Conservation (phyloP, 2,329 filamentous ascomycete species). For the Lasiodiplodia gonubiensis region DNA sequence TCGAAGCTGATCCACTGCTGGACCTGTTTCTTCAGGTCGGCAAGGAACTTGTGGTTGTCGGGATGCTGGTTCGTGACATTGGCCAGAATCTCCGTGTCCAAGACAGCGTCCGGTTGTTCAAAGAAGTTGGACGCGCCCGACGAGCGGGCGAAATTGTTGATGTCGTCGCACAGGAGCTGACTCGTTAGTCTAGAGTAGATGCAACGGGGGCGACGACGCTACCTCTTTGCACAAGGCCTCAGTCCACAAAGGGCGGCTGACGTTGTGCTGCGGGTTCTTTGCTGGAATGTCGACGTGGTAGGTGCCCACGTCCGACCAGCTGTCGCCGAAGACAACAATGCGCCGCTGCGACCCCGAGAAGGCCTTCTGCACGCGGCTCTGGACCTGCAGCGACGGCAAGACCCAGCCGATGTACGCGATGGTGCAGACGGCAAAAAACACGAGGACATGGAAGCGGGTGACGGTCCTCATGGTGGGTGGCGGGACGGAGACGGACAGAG, state of each 20-base stretch:
- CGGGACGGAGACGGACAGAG: not conserved
- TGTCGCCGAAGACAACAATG: slow-evolving; percentile 47
- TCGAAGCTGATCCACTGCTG: slow-evolving; percentile 43
- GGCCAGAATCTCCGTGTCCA: slow-evolving; percentile 40
- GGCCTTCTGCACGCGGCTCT: slow-evolving; percentile 37
- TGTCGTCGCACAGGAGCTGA: slow-evolving; percentile 44
- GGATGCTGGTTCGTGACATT: slow-evolving; percentile 37
- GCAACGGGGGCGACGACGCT: slow-evolving; percentile 23
- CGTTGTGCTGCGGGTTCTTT: slow-evolving; percentile 37
- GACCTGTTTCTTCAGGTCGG: slow-evolving; percentile 47
- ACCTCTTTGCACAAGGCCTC: slow-evolving; percentile 46
- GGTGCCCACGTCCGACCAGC: slow-evolving; percentile 46
- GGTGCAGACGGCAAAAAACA: slow-evolving; percentile 35
- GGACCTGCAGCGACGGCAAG: slow-evolving; percentile 37
- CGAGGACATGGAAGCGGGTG: slow-evolving; percentile 39
- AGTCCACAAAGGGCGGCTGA: slow-evolving; percentile 43
- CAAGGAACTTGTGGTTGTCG: slow-evolving; percentile 32
- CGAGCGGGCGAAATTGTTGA: slow-evolving; percentile 47
- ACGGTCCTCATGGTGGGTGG: slow-evolving; percentile 39
- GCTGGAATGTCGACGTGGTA: slow-evolving; percentile 43
- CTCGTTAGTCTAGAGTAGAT: slow-evolving; percentile 4
- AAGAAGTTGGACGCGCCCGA: slow-evolving; percentile 32
- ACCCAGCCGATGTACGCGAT: slow-evolving; percentile 42
- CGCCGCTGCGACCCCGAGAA: slow-evolving; percentile 40
- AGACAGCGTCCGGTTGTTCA: slow-evolving; percentile 37